Evolutionary conservation across 345 rosid species (phyloP), one percentile per base, ranked within the genome.

Genomic region (Jatropha curcas): DNA sequence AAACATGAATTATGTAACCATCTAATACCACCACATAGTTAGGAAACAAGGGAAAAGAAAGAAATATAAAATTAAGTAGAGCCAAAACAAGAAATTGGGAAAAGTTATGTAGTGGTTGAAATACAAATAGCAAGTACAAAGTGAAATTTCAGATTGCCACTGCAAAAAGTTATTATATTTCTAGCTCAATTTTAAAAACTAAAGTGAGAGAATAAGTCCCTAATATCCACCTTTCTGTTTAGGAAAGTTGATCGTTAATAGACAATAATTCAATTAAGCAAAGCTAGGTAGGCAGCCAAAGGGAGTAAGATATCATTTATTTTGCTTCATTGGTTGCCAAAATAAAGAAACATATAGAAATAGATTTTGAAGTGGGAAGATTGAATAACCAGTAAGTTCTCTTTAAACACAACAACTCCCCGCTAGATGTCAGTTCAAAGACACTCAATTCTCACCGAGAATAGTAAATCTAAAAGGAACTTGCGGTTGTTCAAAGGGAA

Each of bases 1-100:
- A 51, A 41, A 78, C 35, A 82, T 31, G 30, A 77, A 70, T 35
- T 48, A 34, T 5, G 12, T 58, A 52, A 67, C 25, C 55, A 66
- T 46, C 61, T 61, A 48, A 69, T 0, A 71, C 27, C 45, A 46
- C 52, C 74, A 41, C 22, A 22, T 17, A 56, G 2, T 48, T 16
- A 30, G 28, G 25, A 41, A 46, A 52, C n/a, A 27, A 19, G 22
- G 24, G 12, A 30, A 13, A n/a, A 20, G 4, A 22, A 53, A 3
- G 60, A 37, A 7, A 60, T 16, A 48, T 19, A 13, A n/a, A n/a
- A n/a, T n/a, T n/a, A n/a, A 41, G 11, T 41, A 7, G 13, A 48
- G n/a, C 22, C 53, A 14, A 48, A 17, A 41, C 1, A 39, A 4
- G 1, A 46, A 3, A 2, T 16, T 16, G 17, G n/a, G 53, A 48